Base-by-base conservation (phyloP, 495 filamentous ascomycete genomes). In the Penicillium turbatum region DNA sequence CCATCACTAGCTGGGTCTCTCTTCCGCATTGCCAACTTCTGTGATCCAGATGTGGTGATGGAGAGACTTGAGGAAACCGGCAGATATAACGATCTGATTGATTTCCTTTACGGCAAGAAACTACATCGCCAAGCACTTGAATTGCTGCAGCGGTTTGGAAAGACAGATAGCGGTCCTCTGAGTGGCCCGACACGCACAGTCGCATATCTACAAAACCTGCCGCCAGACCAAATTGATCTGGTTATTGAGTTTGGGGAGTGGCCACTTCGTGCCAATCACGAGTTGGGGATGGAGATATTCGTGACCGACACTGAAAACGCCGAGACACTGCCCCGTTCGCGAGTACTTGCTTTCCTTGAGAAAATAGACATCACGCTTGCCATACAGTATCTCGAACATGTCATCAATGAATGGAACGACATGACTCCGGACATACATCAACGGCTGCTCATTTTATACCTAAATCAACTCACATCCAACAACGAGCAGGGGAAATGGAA, bases 11-110 rank as follows among this genome's bases (percentile, higher is more conserved):
- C 89, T 27, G 89, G 88, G 1, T 88, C 91, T 3, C 82, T 99
- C 1, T 96, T 99, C 71, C 90, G 95, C 12, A 90, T 97, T 44
- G 86, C 90, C 65, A 99, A 99, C 66, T 97, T 96, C 68, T 97
- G 93, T 60, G 92, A 97, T 57, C 92, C 93, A 0, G 87, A 88
- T 26, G 93, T 99, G 1, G 92, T 99, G 24, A 92, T 95, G 66
- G 88, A 97, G 68, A 85, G 88, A 55, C 77, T 99, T 8, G 84
- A 95, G 53, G 90, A 96, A 65, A 87, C 85, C 46, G 86, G 88
- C 37, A 87, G 91, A 41, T 96, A 96, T 67, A 90, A 86, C 49
- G 93, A 97, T 65, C 74, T 99, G 0, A 92, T 99, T 27, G 92
- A 99, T 61, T 99, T 99, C 66, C 85, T 96, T 54, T 89, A 93